Evolutionary conservation across 2,329 filamentous ascomycete genomes (phyloP).

Genomic region (Coniochaeta pulveracea): DNA sequence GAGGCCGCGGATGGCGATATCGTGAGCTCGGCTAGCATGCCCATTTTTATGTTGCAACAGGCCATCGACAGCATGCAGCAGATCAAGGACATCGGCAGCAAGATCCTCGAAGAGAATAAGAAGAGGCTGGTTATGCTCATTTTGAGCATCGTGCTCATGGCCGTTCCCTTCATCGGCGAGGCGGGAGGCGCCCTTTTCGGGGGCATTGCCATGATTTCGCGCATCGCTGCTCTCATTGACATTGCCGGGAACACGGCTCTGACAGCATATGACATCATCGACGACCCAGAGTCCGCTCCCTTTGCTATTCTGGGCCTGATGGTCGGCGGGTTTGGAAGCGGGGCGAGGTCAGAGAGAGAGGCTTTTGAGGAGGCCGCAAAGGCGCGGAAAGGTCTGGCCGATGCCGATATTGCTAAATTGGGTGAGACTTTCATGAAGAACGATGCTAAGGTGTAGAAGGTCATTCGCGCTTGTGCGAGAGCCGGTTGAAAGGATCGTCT

Average conservation of each 20-base stretch:
- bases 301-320: background rate
- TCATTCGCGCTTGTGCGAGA: background rate
- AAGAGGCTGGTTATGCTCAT: conserved; percentile 16
- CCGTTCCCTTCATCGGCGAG: conserved; percentile 38
- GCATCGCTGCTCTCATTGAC: background rate
- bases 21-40: conserved; percentile 8
- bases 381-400: background rate
- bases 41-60: conserved; percentile 15
- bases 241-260: background rate
- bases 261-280: background rate
- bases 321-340: background rate
- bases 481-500: too few species aligned
- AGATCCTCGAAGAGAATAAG: conserved; percentile 10
- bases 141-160: conserved; percentile 32
- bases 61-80: conserved; percentile 16
- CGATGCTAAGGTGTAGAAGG: background rate
- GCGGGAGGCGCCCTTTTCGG: conserved; percentile 18
- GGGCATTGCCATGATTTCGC: background rate
- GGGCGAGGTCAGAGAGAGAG: background rate
- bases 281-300: background rate
- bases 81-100: conserved; percentile 14
- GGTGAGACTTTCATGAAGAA: background rate
- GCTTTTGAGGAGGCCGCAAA: background rate
- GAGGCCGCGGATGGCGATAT: conserved; percentile 1
- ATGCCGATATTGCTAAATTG: background rate